Conservation (phyloP, 176 grass and related monocot genomes). For the Musa schizocarpa region DNA sequence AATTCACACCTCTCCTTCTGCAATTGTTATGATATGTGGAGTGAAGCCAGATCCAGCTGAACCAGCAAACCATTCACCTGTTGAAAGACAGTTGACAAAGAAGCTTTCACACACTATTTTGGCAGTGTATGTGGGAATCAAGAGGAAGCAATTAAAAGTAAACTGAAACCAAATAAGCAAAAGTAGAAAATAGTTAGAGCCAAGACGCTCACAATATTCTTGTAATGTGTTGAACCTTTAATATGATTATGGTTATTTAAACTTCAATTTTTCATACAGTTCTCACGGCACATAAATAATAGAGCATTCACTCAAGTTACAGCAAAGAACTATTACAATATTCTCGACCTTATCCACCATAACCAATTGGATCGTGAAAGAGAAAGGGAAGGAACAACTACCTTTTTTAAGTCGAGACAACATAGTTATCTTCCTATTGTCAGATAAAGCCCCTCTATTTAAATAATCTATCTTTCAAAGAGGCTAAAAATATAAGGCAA, state of each 20-base stretch:
- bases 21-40: slow-evolving; percentile 84
- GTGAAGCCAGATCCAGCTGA: slow-evolving; percentile 95
- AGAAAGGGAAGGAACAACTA: neutral
- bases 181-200: neutral
- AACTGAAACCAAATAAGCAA: neutral
- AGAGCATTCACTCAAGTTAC: neutral
- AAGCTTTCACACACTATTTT: neutral
- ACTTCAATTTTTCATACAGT: neutral
- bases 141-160: neutral
- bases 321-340: slow-evolving; percentile 5
- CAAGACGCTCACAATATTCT: neutral
- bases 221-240: neutral
- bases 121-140: neutral
- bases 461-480: neutral
- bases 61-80: slow-evolving; percentile 84
- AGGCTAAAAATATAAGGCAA: neutral
- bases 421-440: neutral
- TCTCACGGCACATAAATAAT: neutral
- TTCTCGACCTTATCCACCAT: neutral
- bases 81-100: neutral
- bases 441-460: neutral
- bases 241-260: neutral
- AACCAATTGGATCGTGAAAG: neutral
- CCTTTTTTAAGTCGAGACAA: neutral
- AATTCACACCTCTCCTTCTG: slow-evolving; percentile 60